Evolutionary conservation across 768 basidiomycete species (phyloP).

Genomic region (Mycena capillaripes): DNA sequence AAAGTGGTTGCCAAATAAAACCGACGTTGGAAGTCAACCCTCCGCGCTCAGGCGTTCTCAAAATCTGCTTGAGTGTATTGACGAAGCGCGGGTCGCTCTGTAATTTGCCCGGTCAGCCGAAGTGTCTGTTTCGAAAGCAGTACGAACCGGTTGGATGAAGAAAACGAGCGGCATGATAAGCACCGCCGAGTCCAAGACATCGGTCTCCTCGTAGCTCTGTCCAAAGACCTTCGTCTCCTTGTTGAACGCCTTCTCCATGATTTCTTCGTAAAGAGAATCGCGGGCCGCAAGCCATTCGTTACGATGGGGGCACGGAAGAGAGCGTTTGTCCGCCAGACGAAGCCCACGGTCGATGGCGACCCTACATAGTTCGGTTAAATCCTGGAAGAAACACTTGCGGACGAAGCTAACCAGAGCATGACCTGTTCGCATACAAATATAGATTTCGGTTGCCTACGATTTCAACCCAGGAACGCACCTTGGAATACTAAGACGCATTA

Average conservation of each 20-base stretch:
- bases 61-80: slow-evolving; percentile 84
- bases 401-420: slow-evolving; percentile 82
- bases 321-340: slow-evolving; percentile 94
- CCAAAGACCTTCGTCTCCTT: slow-evolving; percentile 76
- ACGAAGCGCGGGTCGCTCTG: slow-evolving; percentile 92
- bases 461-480: slow-evolving; percentile 58
- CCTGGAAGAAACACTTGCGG: neutral
- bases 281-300: slow-evolving; percentile 80
- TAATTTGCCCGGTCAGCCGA: neutral
- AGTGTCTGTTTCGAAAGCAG: neutral
- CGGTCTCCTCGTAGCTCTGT: slow-evolving; percentile 91
- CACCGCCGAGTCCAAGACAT: slow-evolving; percentile 88
- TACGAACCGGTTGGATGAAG: slow-evolving; percentile 84
- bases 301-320: slow-evolving; percentile 86
- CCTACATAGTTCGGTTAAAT: slow-evolving; percentile 58
- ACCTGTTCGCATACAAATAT: slow-evolving; percentile 59
- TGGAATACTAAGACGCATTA: slow-evolving; percentile 72
- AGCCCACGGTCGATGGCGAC: slow-evolving; percentile 95
- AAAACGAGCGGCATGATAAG: slow-evolving; percentile 95
- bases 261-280: slow-evolving; percentile 92
- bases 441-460: neutral
- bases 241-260: slow-evolving; percentile 93
- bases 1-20: slow-evolving; percentile 14
- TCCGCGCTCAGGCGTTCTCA: slow-evolving; percentile 91
- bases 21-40: slow-evolving; percentile 90